Percentiles rank a stretch among this genome's conserved stretches.
phyloP scores from a whole-genome alignment of 441 rosid genomes.

The Jatropha podagrica region DNA sequence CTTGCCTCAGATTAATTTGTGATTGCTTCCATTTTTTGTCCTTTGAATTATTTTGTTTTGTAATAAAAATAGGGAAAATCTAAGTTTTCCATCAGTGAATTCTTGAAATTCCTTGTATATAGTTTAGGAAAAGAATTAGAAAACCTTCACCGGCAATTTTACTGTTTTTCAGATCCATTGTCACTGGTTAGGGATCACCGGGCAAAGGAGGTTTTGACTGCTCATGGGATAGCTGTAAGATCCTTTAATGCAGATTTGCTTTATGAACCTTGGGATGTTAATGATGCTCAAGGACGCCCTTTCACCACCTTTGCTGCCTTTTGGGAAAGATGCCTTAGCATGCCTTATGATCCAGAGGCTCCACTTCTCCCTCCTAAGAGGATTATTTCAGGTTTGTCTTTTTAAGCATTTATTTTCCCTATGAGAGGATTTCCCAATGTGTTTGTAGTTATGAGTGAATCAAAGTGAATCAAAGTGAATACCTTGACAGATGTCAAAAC shows the following conservation, averaged over 20 bases:
- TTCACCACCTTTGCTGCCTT: conserved; percentile 78
- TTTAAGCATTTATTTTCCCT: not conserved
- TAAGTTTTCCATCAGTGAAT: not conserved
- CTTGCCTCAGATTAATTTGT: conserved; percentile 6
- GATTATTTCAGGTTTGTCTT: conserved; percentile 71
- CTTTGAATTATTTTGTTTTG: not conserved
- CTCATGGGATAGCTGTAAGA: conserved; percentile 68
- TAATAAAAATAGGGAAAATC: no score
- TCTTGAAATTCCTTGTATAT: conserved; percentile 19
- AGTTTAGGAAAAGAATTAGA: not conserved
- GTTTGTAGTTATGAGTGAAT: not conserved
- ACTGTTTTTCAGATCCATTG: conserved; percentile 70
- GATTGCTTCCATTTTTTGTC: no score
- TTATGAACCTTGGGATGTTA: conserved; percentile 98
- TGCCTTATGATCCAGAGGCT: conserved; percentile 95
- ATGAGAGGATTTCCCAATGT: not conserved
- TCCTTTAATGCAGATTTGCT: conserved; percentile 95
- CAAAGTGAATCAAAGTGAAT: not conserved
- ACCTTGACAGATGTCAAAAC: not conserved
- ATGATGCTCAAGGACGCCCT: conserved; percentile 70
- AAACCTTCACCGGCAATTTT: conserved; percentile 6
- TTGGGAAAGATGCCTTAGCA: conserved; percentile 96
- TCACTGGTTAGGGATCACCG: conserved; percentile 94
- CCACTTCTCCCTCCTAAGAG: conserved; percentile 98
- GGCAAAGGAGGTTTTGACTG: conserved; percentile 73